Conservation (phyloP, 306 rosid genomes). For the Gleditsia sinensis region DNA sequence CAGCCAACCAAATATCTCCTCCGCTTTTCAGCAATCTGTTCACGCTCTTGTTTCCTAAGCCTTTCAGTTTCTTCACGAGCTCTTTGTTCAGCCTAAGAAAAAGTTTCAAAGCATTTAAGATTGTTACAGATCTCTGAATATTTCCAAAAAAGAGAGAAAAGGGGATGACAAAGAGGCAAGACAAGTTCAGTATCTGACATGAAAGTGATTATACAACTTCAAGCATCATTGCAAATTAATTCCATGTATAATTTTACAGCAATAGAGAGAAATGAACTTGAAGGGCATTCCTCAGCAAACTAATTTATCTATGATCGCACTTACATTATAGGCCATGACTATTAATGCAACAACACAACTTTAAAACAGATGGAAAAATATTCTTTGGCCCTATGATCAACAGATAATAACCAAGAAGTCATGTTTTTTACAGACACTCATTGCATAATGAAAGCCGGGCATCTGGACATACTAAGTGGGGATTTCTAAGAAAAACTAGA, state of each 20-base stretch:
- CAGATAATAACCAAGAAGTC: not conserved
- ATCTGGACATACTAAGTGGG: not conserved
- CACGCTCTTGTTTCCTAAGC: slow-evolving; percentile 86
- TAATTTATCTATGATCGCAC: not conserved
- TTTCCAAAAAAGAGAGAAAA: not conserved
- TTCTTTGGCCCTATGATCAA: not conserved
- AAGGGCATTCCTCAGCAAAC: not conserved
- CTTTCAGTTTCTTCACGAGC: slow-evolving; percentile 96
- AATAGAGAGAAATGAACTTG: not conserved
- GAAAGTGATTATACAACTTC: not conserved
- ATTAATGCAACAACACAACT: not conserved
- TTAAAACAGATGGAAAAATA: not conserved
- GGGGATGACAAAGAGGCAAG: not conserved
- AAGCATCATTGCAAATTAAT: not conserved
- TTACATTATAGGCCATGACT: not conserved
- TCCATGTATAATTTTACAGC: not conserved
- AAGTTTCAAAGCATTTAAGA: slow-evolving; percentile 14
- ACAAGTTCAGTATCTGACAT: not conserved
- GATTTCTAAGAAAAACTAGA: not conserved
- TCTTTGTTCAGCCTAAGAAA: slow-evolving; percentile 84
- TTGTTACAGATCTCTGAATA: slow-evolving; percentile 1
- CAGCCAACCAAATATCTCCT: slow-evolving; percentile 82
- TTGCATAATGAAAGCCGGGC: not conserved
- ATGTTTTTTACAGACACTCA: not conserved
- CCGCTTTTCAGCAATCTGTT: slow-evolving; percentile 79